Base-by-base conservation (phyloP, 2,329 filamentous ascomycete species). In the Diaporthe sp. region DNA sequence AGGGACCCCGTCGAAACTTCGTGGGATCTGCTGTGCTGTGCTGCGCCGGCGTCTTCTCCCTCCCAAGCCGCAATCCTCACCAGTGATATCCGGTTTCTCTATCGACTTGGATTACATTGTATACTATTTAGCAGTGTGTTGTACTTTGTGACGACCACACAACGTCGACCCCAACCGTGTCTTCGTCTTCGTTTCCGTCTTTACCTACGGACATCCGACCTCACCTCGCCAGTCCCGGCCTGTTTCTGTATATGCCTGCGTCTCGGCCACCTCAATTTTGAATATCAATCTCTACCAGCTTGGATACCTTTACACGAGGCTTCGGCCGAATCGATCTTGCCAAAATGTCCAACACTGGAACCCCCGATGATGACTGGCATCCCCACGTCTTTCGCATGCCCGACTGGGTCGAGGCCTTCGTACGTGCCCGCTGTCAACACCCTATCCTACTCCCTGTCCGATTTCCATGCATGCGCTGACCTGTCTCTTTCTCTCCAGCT, bases 401-500 rank as follows among this genome's bases (percentile, higher is more conserved):
- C 17, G 81, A 83, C 73, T 83, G 82, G 80, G 79, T 83, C 71
- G 82, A 83, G 74, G 81, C 82, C 8, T 80, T 83, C 58, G 82
- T 83, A 79, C 72, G 82, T 75, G 55, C 13, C 71, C 12, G 19
- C 17, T n/a, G 34, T 22, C 28, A n/a, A 19, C 39, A 10, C 37
- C 13, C 8, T 2, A 28, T 12, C 10, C 39, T 28, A 9, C 61
- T 73, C 42, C 31, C 15, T 12, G 19, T 13, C 22, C 31, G 31
- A 12, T 53, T 37, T n/a, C 15, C 37, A 2, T n/a, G 22, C 31
- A 65, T 12, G 53, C 37, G 31, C 62, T 73, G 22, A 72, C 62
- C 28, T 55, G 22, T 31, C 8, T 37, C 51, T 55, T 19, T 19
- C 46, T 37, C 28, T 31, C 39, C 67, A 85, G 84, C 80, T 83